These are phyloP conservation scores for Pythium pyrilobum DNA, from an alignment of 352 stramenopile genomes.

Conservation along the genomic window DNA sequence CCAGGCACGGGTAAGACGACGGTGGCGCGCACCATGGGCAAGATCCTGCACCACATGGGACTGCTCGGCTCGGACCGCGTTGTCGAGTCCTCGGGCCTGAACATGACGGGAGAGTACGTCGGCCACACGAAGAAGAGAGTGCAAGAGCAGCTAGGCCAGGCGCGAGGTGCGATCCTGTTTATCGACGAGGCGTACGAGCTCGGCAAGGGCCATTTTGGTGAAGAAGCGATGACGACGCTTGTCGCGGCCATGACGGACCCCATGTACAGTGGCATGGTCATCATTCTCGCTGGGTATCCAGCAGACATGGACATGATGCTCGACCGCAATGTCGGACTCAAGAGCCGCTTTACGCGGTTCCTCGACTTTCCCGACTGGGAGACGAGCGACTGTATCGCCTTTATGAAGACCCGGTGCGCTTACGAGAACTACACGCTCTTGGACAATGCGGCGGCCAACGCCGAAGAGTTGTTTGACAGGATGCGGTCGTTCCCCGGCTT, in stretches of 20 bases:
- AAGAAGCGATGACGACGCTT: constrained; percentile 88
- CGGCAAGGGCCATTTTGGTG: constrained; percentile 70
- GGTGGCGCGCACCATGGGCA: constrained; percentile 89
- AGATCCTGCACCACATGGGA: constrained; percentile 92
- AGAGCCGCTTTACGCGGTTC: constrained; percentile 87
- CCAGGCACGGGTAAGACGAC: constrained; percentile 88
- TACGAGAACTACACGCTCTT: constrained; percentile 39
- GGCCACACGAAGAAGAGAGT: constrained; percentile 90
- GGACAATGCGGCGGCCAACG: constrained; percentile 12
- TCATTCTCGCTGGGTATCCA: constrained; percentile 89
- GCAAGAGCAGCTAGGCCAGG: constrained; percentile 80
- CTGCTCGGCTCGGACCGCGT: constrained; percentile 90
- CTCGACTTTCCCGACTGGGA: constrained; percentile 89
- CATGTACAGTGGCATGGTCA: constrained; percentile 77
- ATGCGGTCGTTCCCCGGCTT: constrained; percentile 53
- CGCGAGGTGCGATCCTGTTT: constrained; percentile 90
- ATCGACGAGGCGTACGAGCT: constrained; percentile 92
- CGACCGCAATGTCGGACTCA: constrained; percentile 83
- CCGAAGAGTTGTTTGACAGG: constrained; percentile 31
- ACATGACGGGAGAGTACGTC: constrained; percentile 86
- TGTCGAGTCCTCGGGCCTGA: constrained; percentile 80
- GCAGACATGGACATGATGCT: constrained; percentile 89
- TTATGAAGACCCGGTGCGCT: constrained; percentile 39
- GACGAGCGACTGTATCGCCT: constrained; percentile 68
- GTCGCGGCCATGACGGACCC: constrained; percentile 87